These are phyloP conservation scores for Coniferiporia weirii DNA, from an alignment of 1,284 basidiomycete genomes.

Conservation along the genomic window DNA sequence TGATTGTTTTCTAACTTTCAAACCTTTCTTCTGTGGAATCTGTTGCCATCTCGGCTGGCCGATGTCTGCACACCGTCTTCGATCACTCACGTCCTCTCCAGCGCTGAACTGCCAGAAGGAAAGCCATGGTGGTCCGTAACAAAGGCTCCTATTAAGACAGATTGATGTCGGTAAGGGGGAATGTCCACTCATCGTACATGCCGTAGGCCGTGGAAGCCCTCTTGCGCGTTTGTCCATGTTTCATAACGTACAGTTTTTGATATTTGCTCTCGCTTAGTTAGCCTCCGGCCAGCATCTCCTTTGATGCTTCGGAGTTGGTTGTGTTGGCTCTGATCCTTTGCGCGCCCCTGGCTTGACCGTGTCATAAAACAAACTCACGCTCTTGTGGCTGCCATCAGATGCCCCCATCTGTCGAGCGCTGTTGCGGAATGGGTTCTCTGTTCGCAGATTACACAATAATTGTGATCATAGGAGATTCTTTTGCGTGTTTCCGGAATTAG, in stretches of 20 bases:
- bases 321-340: not conserved
- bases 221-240: not conserved
- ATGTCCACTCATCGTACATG: not conserved
- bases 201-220: not conserved
- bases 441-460: too few relatives aligned
- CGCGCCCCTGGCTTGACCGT: not conserved
- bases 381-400: not conserved
- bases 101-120: conserved; percentile 37
- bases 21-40: not conserved
- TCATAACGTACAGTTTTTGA: not conserved
- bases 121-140: conserved; percentile 49
- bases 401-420: not conserved
- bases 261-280: not conserved
- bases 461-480: not conserved
- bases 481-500: not conserved
- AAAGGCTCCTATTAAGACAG: not conserved
- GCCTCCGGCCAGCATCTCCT: not conserved
- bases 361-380: not conserved
- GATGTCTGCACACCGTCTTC: not conserved
- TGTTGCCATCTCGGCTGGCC: not conserved
- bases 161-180: not conserved
- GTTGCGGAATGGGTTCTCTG: not conserved
- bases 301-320: not conserved
- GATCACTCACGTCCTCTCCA: not conserved
- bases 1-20: too few relatives aligned